Conservation (phyloP, 331 rosid genomes). For the Dryas integrifolia region DNA sequence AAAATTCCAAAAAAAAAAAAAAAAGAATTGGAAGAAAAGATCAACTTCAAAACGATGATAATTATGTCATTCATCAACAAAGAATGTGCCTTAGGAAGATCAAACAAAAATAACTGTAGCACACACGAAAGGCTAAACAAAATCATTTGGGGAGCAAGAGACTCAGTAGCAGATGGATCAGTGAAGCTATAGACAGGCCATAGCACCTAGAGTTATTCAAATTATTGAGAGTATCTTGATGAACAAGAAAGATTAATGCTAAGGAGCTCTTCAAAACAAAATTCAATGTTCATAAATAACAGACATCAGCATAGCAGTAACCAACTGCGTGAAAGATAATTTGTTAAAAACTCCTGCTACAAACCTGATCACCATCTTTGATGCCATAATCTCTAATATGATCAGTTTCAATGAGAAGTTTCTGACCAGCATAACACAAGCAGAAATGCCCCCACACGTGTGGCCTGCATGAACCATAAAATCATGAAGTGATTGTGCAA, state of each 20-base stretch:
- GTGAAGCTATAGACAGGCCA: not conserved
- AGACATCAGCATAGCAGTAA: not conserved
- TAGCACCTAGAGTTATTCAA: too few relatives aligned
- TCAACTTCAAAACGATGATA: not conserved
- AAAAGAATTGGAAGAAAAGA: not conserved
- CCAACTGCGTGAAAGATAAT: not conserved
- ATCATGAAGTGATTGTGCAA: not conserved
- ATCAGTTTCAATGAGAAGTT: constrained; percentile 53
- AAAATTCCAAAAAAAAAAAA: not conserved
- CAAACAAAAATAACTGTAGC: not conserved
- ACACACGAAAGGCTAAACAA: not conserved
- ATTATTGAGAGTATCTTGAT: too few relatives aligned
- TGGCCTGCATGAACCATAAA: constrained; percentile 51
- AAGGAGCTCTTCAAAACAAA: not conserved
- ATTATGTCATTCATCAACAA: not conserved
- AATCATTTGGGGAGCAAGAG: not conserved
- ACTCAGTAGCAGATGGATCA: not conserved
- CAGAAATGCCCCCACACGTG: constrained; percentile 92
- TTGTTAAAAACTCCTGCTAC: constrained; percentile 13
- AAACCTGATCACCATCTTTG: constrained; percentile 86
- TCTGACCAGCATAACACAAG: constrained; percentile 64
- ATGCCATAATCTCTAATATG: constrained; percentile 56
- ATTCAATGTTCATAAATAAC: not conserved
- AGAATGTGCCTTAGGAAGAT: not conserved
- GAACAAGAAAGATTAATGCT: not conserved